Evolutionary conservation across 257 asterid genomes (phyloP), one percentile per base, ranked within the genome.

Genomic region (Fraxinus excelsior): DNA sequence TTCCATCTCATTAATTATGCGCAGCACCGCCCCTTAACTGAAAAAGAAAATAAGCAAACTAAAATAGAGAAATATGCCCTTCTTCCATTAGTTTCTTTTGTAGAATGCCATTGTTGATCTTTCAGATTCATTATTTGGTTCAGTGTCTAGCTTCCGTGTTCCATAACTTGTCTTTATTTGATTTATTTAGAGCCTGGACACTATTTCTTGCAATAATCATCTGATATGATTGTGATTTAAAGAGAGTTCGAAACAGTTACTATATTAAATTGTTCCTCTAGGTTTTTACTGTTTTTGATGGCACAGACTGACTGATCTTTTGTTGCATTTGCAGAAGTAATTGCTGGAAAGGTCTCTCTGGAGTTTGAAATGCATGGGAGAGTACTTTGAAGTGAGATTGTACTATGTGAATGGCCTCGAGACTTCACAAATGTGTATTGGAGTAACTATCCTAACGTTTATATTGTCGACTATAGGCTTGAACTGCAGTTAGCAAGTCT

Each of bases 261-360:
- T 19, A 19, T 8, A 60, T 60, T 18, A 21, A 9, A 10, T 7
- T 60, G 29, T 60, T 23, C n/a, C 16, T 60, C 68, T 12, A 62
- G 31, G 68, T 62, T 26, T 11, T 9, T 10, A 58, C 28, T 58
- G 5, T 62, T 23, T 65, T 35, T 67, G 34, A 3, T 16, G 32
- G 66, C 34, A 18, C 29, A 5, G 70, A 49, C 58, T 58, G 70
- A 49, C 58, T 58, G 65, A 66, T 26, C 25, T 68, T 73, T 29
- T 21, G 3, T 66, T 75, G 78, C 70, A 75, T 60, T 80, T 82
- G 80, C 87, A 87, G 90, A 60, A 75, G 86, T 40, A 42, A 23
- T 32, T 71, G 78, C 46, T 67, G 75, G 77, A 19, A 38, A 38
- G 18, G 0, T 75, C 67, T 76, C 44, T 71, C 25, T 72, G 76